These are phyloP conservation scores for Eucalyptus globulus DNA, from an alignment of 345 rosid species.

Conservation along the genomic window DNA sequence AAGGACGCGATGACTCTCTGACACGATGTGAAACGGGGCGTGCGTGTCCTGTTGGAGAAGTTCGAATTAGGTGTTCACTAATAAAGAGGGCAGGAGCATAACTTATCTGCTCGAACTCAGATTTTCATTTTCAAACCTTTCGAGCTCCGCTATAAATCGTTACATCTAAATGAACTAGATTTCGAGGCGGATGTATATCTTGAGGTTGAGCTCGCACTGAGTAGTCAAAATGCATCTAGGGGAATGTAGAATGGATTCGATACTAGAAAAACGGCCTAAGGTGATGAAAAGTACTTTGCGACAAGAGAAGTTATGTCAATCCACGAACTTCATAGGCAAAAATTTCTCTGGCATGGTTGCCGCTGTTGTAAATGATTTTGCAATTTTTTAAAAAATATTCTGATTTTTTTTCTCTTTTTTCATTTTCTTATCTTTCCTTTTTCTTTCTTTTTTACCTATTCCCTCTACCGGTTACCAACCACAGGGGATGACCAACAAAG, in stretches of 20 bases:
- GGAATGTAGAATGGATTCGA: not conserved
- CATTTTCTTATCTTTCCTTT: not conserved
- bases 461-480: not conserved
- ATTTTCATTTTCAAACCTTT: not conserved
- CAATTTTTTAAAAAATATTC: not conserved
- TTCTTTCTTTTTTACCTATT: not conserved
- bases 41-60: not conserved
- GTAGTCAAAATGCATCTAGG: not conserved
- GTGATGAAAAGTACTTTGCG: not conserved
- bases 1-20: not conserved
- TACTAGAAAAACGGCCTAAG: not conserved
- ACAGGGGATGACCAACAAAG: not conserved
- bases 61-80: not conserved
- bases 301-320: not conserved
- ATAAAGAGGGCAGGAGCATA: not conserved
- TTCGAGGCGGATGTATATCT: not conserved
- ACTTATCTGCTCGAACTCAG: not conserved
- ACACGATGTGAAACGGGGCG: not conserved
- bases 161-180: not conserved
- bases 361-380: not conserved
- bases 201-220: not conserved
- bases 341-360: not conserved
- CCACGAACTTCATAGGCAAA: no score
- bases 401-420: not conserved
- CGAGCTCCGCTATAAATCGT: not conserved